A percentile compares a stretch with the other conserved stretches of the same genome.
These are phyloP conservation scores for Dipodascus albidus DNA, from an alignment of 805 yeast genomes.

Conservation along the genomic window DNA sequence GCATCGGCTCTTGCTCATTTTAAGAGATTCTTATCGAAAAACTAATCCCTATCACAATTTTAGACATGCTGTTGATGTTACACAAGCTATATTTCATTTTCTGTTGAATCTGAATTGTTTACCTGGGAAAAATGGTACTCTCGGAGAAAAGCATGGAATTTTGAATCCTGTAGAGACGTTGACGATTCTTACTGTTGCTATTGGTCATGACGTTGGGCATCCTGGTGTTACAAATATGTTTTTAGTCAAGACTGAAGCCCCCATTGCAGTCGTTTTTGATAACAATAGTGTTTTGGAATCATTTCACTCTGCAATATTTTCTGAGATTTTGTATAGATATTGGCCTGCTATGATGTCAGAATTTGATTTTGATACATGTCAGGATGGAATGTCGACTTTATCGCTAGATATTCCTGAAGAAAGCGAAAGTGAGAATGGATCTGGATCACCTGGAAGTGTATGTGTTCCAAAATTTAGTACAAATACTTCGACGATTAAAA, in stretches of 20 bases:
- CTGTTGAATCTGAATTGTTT: conserved; percentile 24
- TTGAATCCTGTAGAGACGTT: conserved; percentile 36
- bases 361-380: conserved; percentile 13
- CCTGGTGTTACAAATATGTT: conserved; percentile 89
- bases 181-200: conserved; percentile 62
- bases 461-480: too few species aligned
- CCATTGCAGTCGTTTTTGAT: conserved; percentile 50
- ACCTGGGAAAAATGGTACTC: conserved; percentile 16
- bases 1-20: conserved; percentile 47
- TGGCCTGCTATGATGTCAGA: conserved; percentile 30
- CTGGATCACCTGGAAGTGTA: too few species aligned
- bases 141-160: not conserved
- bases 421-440: too few species aligned
- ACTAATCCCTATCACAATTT: conserved; percentile 92
- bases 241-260: conserved; percentile 45
- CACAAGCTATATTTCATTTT: conserved; percentile 76
- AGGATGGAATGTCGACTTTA: not conserved
- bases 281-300: conserved; percentile 69
- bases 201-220: conserved; percentile 95
- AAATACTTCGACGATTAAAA: conserved; percentile 10
- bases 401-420: too few species aligned
- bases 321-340: conserved; percentile 36
- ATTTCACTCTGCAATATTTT: conserved; percentile 64
- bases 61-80: conserved; percentile 89
- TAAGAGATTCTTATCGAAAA: conserved; percentile 69